Conservation (phyloP, 2,329 filamentous ascomycete species). For the Ophiostoma pallidulum region DNA sequence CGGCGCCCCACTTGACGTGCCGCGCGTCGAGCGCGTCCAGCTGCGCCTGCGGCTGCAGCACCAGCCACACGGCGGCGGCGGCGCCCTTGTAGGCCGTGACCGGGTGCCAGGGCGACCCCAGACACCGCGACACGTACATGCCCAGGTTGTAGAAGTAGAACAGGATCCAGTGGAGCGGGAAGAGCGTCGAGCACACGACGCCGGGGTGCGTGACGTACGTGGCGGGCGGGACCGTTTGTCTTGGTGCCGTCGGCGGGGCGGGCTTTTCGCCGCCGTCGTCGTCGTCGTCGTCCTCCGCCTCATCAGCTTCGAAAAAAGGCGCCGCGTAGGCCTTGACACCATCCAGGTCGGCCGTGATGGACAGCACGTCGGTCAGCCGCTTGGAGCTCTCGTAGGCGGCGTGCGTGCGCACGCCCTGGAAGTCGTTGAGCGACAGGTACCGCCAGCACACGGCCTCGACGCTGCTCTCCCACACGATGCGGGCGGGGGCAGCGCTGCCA, state of each 20-base stretch:
- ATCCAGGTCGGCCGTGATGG: conserved; percentile 62
- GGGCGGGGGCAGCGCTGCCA: conserved; percentile 35
- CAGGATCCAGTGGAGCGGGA: conserved; percentile 63
- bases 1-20: conserved; percentile 74
- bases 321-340: conserved; percentile 47
- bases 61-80: conserved; percentile 66
- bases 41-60: conserved; percentile 54
- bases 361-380: conserved; percentile 73
- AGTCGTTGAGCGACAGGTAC: conserved; percentile 56
- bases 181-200: conserved; percentile 71
- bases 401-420: conserved; percentile 58
- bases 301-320: conserved; percentile 42
- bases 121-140: conserved; percentile 62
- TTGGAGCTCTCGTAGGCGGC: conserved; percentile 80
- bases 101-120: conserved; percentile 84
- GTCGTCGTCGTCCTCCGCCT: conserved; percentile 18
- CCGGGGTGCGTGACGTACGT: conserved; percentile 82
- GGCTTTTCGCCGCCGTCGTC: conserved; percentile 17
- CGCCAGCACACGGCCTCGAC: conserved; percentile 51
- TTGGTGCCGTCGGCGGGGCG: conserved; percentile 28
- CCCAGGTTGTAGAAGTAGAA: conserved; percentile 57
- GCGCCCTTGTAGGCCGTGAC: conserved; percentile 69
- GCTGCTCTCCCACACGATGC: conserved; percentile 81
- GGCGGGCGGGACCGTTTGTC: conserved; percentile 38
- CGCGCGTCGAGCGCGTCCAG: conserved; percentile 48